Percentiles rank a stretch among this genome's conserved stretches.
These are phyloP conservation scores for Phytophthora litchii DNA, from an alignment of 352 stramenopile genomes.

Conservation along the genomic window DNA sequence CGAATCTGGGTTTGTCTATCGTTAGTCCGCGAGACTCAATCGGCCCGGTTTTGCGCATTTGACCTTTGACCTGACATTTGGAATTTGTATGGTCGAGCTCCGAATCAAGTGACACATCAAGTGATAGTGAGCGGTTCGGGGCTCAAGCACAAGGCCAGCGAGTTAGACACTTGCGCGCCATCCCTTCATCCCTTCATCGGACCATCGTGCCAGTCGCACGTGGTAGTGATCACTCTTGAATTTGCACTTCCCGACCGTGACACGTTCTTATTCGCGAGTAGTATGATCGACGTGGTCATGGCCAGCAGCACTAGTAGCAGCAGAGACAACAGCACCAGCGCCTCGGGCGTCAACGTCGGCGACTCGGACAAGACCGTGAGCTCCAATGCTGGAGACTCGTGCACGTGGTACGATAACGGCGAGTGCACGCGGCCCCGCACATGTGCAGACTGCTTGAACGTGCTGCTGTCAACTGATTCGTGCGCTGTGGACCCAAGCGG, in stretches of 20 bases:
- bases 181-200: not conserved
- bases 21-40: conserved; percentile 7
- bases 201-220: conserved; percentile 1
- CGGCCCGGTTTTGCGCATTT: not conserved
- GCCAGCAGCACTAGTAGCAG: not conserved
- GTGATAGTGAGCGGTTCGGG: conserved; percentile 9
- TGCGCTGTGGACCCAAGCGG: conserved; percentile 43
- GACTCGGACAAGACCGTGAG: conserved; percentile 23
- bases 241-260: conserved; percentile 10
- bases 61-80: not conserved
- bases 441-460: conserved; percentile 40
- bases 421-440: conserved; percentile 30
- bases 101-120: conserved; percentile 27
- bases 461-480: conserved; percentile 23
- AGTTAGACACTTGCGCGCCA: conserved; percentile 3
- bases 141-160: conserved; percentile 5
- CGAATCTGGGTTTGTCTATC: not conserved
- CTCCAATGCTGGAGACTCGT: conserved; percentile 38
- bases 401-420: conserved; percentile 39
- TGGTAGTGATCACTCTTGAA: conserved; percentile 5
- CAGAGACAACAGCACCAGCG: not conserved
- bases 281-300: conserved; percentile 4
- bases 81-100: conserved; percentile 15
- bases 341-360: not conserved
- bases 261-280: conserved; percentile 19